Evolutionary conservation across 1,284 basidiomycete species (phyloP).

Genomic region (Ceratorhiza oryzae-sativae): DNA sequence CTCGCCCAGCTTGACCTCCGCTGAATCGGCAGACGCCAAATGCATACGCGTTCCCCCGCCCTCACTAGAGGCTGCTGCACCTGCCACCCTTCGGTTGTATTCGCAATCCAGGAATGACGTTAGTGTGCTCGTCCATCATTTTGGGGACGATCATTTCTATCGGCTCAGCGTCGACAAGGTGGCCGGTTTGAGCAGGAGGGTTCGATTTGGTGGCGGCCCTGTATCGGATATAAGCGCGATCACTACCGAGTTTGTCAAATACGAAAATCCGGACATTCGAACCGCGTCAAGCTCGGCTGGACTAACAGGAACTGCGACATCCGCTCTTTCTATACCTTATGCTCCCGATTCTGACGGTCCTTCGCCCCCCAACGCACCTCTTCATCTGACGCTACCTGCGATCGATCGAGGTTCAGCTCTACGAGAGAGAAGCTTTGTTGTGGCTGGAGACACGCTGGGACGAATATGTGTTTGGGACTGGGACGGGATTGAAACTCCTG

Average conservation of each 20-base stretch:
- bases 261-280: slow-evolving; percentile 7
- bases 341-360: slow-evolving; percentile 13
- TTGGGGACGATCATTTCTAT: slow-evolving; percentile 58
- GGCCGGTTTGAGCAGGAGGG: slow-evolving; percentile 46
- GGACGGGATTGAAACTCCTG: slow-evolving; percentile 46
- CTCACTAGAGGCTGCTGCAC: slow-evolving; percentile 42
- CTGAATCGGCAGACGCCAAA: slow-evolving; percentile 8
- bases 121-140: slow-evolving; percentile 58
- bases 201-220: slow-evolving; percentile 42
- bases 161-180: slow-evolving; percentile 53
- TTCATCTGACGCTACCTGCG: slow-evolving; percentile 17
- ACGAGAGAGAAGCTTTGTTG: slow-evolving; percentile 51
- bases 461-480: slow-evolving; percentile 61
- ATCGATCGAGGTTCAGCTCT: neutral
- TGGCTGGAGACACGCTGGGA: slow-evolving; percentile 63
- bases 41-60: slow-evolving; percentile 32
- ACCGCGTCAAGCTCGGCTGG: slow-evolving; percentile 18
- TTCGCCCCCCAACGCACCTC: slow-evolving; percentile 25
- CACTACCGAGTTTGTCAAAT: slow-evolving; percentile 38
- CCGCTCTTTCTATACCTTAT: neutral
- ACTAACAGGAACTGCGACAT: slow-evolving; percentile 10
- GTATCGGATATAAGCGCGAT: slow-evolving; percentile 44
- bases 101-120: slow-evolving; percentile 40
- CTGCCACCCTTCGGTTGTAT: slow-evolving; percentile 47
- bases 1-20: neutral